phyloP scores from a whole-genome alignment of 495 filamentous ascomycete species.

The Apiosordaria backusii region DNA sequence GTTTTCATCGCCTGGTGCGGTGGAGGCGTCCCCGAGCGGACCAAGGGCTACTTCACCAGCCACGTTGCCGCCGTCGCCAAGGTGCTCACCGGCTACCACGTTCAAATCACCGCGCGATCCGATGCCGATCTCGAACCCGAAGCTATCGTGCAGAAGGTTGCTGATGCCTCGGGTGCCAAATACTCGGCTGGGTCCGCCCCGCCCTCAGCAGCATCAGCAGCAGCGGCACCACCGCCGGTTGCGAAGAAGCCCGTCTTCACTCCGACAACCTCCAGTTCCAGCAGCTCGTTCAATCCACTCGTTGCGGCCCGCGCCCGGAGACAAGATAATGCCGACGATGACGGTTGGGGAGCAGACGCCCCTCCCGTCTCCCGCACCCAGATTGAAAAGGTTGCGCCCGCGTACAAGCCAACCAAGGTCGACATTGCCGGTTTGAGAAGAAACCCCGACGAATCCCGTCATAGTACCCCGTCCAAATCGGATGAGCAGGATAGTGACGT shows the following conservation, averaged over 20 bases:
- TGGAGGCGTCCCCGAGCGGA: conserved; percentile 95
- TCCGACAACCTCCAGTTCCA: conserved; percentile 66
- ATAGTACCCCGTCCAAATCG: conserved; percentile 37
- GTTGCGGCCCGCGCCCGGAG: conserved; percentile 48
- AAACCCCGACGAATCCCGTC: conserved; percentile 59
- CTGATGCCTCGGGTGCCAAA: conserved; percentile 92
- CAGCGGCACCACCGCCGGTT: conserved; percentile 60
- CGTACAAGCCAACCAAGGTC: conserved; percentile 92
- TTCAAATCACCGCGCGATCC: conserved; percentile 92
- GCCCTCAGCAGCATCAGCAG: conserved; percentile 34
- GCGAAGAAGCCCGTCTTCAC: conserved; percentile 88
- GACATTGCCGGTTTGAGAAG: conserved; percentile 75
- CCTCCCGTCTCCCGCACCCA: conserved; percentile 80
- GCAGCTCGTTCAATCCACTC: conserved; percentile 62
- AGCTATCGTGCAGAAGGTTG: conserved; percentile 86
- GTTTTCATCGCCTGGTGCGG: conserved; percentile 97
- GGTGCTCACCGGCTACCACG: conserved; percentile 92
- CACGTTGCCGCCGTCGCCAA: conserved; percentile 85
- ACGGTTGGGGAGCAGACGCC: conserved; percentile 96
- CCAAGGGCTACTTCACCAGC: conserved; percentile 96
- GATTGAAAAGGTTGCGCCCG: conserved; percentile 87
- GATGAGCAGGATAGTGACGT: conserved; percentile 55
- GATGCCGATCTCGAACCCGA: conserved; percentile 84
- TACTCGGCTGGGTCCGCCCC: conserved; percentile 67
- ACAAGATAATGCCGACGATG: conserved; percentile 50